Conservation (phyloP, 441 rosid species). For the Gossypium armourianum region DNA sequence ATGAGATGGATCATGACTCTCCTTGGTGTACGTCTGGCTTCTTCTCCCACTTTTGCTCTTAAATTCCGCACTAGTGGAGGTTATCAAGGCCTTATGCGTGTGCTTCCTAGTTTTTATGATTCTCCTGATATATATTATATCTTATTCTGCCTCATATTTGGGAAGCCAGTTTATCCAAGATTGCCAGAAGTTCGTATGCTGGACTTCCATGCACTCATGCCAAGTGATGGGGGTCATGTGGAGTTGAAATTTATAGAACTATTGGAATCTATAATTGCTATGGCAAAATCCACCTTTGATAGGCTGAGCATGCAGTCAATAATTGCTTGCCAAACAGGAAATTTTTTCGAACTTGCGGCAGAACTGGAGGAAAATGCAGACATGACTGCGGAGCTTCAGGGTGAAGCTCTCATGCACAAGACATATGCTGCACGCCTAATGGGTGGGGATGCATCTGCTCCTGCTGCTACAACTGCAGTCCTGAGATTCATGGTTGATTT, state of each 20-base stretch:
- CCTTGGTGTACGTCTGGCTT: slow-evolving; percentile 86
- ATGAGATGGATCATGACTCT: slow-evolving; percentile 99
- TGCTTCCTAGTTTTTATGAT: slow-evolving; percentile 92
- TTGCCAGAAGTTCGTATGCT: slow-evolving; percentile 98
- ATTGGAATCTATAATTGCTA: slow-evolving; percentile 79
- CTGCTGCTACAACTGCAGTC: slow-evolving; percentile 95
- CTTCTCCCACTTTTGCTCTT: slow-evolving; percentile 87
- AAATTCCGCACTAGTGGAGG: slow-evolving; percentile 95
- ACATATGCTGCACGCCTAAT: slow-evolving; percentile 98
- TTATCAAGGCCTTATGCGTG: slow-evolving; percentile 78
- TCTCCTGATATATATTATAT: slow-evolving; percentile 97
- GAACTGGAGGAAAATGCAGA: slow-evolving; percentile 87
- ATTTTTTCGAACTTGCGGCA: slow-evolving; percentile 80
- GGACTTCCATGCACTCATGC: slow-evolving; percentile 95
- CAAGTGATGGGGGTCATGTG: slow-evolving; percentile 64
- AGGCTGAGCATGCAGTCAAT: slow-evolving; percentile 74
- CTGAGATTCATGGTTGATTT: slow-evolving; percentile 98
- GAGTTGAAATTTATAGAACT: slow-evolving; percentile 90
- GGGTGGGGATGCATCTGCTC: slow-evolving; percentile 99
- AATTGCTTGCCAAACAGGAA: slow-evolving; percentile 86
- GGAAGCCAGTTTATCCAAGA: slow-evolving; percentile 95
- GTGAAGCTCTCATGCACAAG: slow-evolving; percentile 99
- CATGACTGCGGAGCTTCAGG: slow-evolving; percentile 96
- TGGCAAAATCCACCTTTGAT: slow-evolving; percentile 94
- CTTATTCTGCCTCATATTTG: slow-evolving; percentile 87